Evolutionary conservation across 768 basidiomycete genomes (phyloP).

Genomic region (Termitomyces sp.): DNA sequence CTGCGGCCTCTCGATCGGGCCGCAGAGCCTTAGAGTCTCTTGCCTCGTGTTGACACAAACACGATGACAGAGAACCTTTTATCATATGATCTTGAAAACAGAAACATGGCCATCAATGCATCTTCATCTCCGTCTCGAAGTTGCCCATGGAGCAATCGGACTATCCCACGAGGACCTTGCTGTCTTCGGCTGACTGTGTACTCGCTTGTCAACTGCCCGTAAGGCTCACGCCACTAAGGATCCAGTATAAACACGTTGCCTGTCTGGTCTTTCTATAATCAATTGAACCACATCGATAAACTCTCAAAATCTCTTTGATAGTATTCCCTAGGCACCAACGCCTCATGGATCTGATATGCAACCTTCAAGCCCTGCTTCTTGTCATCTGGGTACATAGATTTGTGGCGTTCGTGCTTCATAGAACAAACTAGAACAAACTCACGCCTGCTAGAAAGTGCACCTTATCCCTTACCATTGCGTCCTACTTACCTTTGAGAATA

Average conservation of each 20-base stretch:
- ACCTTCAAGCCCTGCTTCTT: neutral
- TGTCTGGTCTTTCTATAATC: slow-evolving; percentile 1
- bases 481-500: neutral
- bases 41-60: slow-evolving; percentile 10
- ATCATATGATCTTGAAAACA: slow-evolving; percentile 9
- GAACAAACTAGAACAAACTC: neutral
- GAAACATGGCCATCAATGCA: slow-evolving; percentile 10
- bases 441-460: neutral
- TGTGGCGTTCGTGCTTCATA: slow-evolving; percentile 10
- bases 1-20: neutral
- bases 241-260: neutral
- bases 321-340: neutral
- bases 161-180: neutral
- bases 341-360: slow-evolving; percentile 10
- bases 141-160: slow-evolving; percentile 6
- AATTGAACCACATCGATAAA: slow-evolving; percentile 9
- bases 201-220: slow-evolving; percentile 2
- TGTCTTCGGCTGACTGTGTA: neutral
- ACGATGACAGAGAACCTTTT: slow-evolving; percentile 5
- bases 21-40: neutral
- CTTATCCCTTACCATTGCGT: neutral
- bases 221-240: slow-evolving; percentile 1
- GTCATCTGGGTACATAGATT: neutral
- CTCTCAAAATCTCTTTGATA: slow-evolving; percentile 3
- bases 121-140: neutral